A percentile compares a stretch with the other conserved stretches of the same genome.
phyloP scores from a whole-genome alignment of 176 grass and related monocot species.

The Tillandsia leiboldiana region DNA sequence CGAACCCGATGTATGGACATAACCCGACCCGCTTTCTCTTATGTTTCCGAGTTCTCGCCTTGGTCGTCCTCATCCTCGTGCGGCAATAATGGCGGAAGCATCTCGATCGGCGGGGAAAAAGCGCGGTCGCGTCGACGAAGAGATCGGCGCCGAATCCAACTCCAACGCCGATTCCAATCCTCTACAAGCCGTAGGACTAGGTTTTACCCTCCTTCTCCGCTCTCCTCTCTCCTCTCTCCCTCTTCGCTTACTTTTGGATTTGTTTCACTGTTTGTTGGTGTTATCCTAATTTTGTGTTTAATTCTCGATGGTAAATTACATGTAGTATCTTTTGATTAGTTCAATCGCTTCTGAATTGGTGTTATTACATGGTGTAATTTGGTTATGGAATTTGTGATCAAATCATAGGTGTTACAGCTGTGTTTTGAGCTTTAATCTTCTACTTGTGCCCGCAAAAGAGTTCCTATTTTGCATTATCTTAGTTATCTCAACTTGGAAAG shows the following conservation, averaged over 20 bases:
- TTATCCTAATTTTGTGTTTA: too few species aligned
- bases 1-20: too few species aligned
- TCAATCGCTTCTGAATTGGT: neutral
- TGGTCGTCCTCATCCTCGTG: neutral
- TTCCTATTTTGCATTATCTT: neutral
- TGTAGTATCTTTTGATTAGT: neutral
- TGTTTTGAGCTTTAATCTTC: neutral
- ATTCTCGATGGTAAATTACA: too few species aligned
- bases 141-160: neutral
- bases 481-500: neutral
- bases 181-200: conserved; percentile 1
- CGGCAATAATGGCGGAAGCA: neutral
- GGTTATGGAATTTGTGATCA: neutral
- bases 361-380: neutral
- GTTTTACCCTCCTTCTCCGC: neutral
- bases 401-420: neutral
- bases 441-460: neutral
- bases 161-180: neutral
- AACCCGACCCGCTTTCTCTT: too few species aligned
- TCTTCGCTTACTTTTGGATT: neutral
- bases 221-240: neutral
- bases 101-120: neutral
- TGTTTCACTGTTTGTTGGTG: neutral
- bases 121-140: neutral
- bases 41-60: too few species aligned